phyloP scores from a whole-genome alignment of 192 early-diverging fungal genomes.

The Allomyces arbusculus region DNA sequence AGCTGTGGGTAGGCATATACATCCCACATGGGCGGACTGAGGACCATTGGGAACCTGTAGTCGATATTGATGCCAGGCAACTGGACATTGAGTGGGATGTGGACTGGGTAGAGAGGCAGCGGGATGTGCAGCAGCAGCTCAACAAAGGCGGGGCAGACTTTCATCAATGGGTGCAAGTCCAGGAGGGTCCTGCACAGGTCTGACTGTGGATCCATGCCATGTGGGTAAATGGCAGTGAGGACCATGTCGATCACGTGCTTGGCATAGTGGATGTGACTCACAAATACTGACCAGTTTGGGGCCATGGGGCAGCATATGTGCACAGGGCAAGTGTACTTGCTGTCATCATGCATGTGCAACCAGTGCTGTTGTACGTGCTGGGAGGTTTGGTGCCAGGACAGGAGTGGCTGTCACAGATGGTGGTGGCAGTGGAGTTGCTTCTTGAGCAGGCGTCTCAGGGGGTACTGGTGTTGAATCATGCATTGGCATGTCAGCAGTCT shows the following conservation, averaged over 20 bases:
- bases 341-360: too few species aligned
- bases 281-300: neutral
- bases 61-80: neutral
- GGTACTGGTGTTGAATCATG: too few species aligned
- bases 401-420: too few species aligned
- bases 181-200: neutral
- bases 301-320: too few species aligned
- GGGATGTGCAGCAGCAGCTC: neutral
- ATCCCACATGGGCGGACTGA: neutral
- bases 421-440: too few species aligned
- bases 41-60: neutral
- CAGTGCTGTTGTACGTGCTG: too few species aligned
- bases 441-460: too few species aligned
- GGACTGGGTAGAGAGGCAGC: neutral
- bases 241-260: neutral
- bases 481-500: too few species aligned
- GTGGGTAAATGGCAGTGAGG: neutral
- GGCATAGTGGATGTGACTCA: neutral
- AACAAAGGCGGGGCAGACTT: neutral
- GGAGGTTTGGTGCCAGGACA: too few species aligned
- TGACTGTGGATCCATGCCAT: neutral
- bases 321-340: too few species aligned
- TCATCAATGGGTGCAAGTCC: neutral
- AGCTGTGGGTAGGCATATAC: neutral
- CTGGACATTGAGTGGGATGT: neutral